phyloP scores from a whole-genome alignment of 2,329 filamentous ascomycete genomes.

The Amesomyces nigricolor region DNA sequence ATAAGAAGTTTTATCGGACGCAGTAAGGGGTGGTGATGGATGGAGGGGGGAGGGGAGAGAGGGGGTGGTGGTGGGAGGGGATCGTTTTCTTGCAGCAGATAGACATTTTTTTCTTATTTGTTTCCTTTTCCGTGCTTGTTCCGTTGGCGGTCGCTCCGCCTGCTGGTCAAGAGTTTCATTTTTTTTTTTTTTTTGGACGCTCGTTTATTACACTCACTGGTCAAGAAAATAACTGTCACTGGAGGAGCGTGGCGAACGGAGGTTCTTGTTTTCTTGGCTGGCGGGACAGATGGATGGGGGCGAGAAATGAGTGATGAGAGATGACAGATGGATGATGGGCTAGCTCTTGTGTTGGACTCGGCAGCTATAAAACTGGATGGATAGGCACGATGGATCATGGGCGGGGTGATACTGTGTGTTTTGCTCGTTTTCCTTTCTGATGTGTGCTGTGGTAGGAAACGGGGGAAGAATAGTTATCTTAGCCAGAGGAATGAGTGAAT shows the following conservation, averaged over 20 bases:
- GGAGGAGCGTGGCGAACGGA: slow-evolving; percentile 4
- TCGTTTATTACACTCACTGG: not conserved
- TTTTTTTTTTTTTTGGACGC: not conserved
- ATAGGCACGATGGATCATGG: not conserved
- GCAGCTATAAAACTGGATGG: not conserved
- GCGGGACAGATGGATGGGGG: not conserved
- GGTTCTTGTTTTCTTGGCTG: not conserved
- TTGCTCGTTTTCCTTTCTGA: not conserved
- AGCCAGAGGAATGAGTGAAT: slow-evolving; percentile 11
- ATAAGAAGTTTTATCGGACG: slow-evolving; percentile 94
- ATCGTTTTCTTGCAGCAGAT: not conserved
- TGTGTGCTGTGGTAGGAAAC: not conserved
- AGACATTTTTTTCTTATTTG: not conserved
- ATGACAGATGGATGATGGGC: not conserved
- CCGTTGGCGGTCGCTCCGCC: not conserved
- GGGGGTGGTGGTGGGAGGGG: not conserved
- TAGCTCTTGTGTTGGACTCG: not conserved
- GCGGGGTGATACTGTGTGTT: not conserved
- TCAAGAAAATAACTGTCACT: not conserved
- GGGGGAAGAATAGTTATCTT: slow-evolving; percentile 5
- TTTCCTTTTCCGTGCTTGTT: not conserved
- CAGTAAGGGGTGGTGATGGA: slow-evolving; percentile 39
- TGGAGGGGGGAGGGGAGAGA: not conserved
- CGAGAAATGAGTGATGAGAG: not conserved
- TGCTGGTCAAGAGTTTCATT: not conserved